These are phyloP conservation scores for Trichoderma orchidacearum DNA, from an alignment of 495 filamentous ascomycete genomes.

Conservation along the genomic window DNA sequence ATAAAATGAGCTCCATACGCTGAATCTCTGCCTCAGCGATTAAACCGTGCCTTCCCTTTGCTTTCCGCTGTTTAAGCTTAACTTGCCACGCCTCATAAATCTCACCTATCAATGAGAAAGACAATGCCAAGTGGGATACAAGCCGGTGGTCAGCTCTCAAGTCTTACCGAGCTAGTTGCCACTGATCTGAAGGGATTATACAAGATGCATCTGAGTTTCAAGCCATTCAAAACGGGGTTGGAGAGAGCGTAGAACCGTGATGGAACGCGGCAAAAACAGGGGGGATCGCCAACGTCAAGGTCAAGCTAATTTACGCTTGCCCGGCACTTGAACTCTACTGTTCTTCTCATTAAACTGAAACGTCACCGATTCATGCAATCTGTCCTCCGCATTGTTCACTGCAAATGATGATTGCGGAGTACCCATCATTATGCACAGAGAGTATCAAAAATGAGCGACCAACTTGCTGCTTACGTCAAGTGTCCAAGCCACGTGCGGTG, in stretches of 20 bases:
- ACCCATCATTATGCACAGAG: too few species aligned
- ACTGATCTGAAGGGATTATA: background rate
- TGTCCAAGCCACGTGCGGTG: too few species aligned
- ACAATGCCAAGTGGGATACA: too few species aligned
- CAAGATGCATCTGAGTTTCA: background rate
- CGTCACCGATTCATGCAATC: background rate
- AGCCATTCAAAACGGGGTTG: background rate
- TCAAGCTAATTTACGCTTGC: background rate
- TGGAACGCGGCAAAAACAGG: background rate
- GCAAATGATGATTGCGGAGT: background rate
- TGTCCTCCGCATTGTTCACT: background rate
- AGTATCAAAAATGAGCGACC: too few species aligned
- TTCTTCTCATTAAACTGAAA: background rate
- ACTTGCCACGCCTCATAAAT: background rate
- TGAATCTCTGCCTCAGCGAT: too few species aligned
- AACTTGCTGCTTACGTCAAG: too few species aligned
- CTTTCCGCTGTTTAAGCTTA: conserved; percentile 1
- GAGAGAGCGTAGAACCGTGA: background rate
- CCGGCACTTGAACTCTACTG: background rate
- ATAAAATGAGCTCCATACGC: too few species aligned
- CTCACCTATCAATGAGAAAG: background rate
- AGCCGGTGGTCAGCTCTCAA: too few species aligned
- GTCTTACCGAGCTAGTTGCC: background rate
- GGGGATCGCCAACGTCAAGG: background rate
- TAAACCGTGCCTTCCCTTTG: background rate